Base-by-base conservation (phyloP, 495 filamentous ascomycete species). In the Penicillium bialowiezense region DNA sequence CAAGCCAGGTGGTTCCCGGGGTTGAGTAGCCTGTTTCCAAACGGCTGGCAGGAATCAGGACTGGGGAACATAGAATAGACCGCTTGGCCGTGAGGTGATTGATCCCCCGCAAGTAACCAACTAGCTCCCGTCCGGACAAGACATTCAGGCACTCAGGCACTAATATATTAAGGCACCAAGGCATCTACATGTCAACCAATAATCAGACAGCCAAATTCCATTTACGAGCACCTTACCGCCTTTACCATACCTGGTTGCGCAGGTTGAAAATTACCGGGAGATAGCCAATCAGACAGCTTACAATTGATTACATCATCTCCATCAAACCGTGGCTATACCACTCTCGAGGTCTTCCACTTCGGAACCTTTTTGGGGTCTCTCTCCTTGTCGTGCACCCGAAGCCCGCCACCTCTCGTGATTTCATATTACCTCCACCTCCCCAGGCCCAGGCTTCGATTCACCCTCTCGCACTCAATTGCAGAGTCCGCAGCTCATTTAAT, bases 181-280 rank as follows among this genome's bases (percentile, higher is more conserved):
- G 47, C 47, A 50, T 31, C 8, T 23, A 19, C 18, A 18, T 8
- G 17, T 12, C 12, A 21, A 23, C 60, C 60, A 64, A 61, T 64
- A 34, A 56, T 18, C 12, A 28, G 7, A 41, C 32, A 31, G 18
- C 36, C 51, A 57, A 26, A 57, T 60, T 63, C 21, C 17, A 31
- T 56, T 63, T 63, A 50, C 50, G 24, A 50, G 19, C 34, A 14
- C 2, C 15, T 58, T 50, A 59, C 56, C 56, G 59, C 56, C 44
- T 59, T 59, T 51, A 63, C 50, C 32, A 41, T 56, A 62, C 55
- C 2, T 1, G 3, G 13, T 36, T 7, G 12, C 12, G 5, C 10
- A 5, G 43, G 0, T 14, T n/a, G 17, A 23, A 41, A 29, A 51
- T 37, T 50, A 40, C 35, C 20, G n/a, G 7, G 12, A 2, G 14